phyloP scores from a whole-genome alignment of 2,329 filamentous ascomycete genomes.

The Monilinia laxa region DNA sequence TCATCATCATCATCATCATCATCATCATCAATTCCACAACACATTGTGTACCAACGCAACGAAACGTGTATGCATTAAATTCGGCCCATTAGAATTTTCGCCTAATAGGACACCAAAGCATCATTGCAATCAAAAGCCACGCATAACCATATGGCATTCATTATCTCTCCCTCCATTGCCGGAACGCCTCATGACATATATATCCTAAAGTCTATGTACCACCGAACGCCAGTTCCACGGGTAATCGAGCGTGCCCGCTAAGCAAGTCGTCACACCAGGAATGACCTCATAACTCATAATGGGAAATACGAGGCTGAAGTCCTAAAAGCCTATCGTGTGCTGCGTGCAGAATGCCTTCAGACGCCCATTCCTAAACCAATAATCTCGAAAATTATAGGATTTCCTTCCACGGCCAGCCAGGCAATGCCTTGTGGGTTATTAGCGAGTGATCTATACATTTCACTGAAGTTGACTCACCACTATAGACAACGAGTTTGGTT shows the following conservation, averaged over 20 bases:
- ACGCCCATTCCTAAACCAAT: conserved; percentile 44
- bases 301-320: neutral
- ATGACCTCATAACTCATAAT: neutral
- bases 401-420: conserved; percentile 63
- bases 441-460: conserved; percentile 6
- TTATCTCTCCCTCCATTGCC: conserved; percentile 2
- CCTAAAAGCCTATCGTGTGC: neutral
- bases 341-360: conserved; percentile 9
- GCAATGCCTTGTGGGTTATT: conserved; percentile 63
- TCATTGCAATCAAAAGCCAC: neutral
- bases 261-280: neutral
- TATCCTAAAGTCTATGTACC: conserved; percentile 15
- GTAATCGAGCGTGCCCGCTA: neutral
- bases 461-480: conserved; percentile 58
- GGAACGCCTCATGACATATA: conserved; percentile 19
- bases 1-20: too few species aligned
- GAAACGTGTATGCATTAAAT: neutral
- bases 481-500: conserved; percentile 93
- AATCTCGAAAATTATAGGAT: conserved; percentile 46
- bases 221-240: conserved; percentile 11
- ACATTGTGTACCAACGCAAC: too few species aligned
- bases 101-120: neutral
- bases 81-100: neutral
- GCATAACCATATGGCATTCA: neutral
- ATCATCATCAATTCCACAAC: too few species aligned